A percentile compares a stretch with the other conserved stretches of the same genome.
Evolutionary conservation across 2,329 filamentous ascomycete species (phyloP).

Genomic region (Colletotrichum lindemuthianum): DNA sequence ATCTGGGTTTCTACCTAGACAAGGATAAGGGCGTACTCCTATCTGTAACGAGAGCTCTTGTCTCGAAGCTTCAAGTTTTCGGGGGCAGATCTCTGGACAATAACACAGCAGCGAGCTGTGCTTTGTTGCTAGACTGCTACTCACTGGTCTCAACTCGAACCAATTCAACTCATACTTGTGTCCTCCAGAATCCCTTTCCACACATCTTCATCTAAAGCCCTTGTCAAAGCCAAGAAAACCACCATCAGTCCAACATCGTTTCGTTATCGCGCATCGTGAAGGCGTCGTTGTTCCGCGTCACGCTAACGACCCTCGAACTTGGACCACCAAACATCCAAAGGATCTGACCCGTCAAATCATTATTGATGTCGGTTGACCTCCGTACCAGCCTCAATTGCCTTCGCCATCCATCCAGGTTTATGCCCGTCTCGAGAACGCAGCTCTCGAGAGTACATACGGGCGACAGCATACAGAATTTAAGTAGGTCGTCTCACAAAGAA

Average conservation of each 20-base stretch:
- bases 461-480: conserved; percentile 66
- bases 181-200: conserved; percentile 1
- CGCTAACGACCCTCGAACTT: conserved; percentile 26
- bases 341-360: conserved; percentile 44
- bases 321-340: conserved; percentile 33
- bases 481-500: conserved; percentile 41
- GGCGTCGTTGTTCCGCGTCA: conserved; percentile 24
- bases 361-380: conserved; percentile 70
- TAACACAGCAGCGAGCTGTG: conserved; percentile 28
- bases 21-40: conserved; percentile 28
- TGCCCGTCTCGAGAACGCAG: conserved; percentile 66
- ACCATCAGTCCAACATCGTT: neutral
- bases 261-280: conserved; percentile 29
- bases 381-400: conserved; percentile 66
- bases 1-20: conserved; percentile 29
- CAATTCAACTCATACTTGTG: conserved; percentile 15
- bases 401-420: conserved; percentile 66
- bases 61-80: conserved; percentile 32
- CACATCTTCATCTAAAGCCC: conserved; percentile 15
- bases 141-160: conserved; percentile 27
- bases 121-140: conserved; percentile 38
- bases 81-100: conserved; percentile 39
- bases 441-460: conserved; percentile 65
- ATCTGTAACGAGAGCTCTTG: conserved; percentile 28
- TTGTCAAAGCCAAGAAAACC: conserved; percentile 7